Percentiles rank a stretch among this genome's conserved stretches.
These are phyloP conservation scores for Tardiomyces blankii DNA, from an alignment of 1,139 yeast species.

Conservation along the genomic window DNA sequence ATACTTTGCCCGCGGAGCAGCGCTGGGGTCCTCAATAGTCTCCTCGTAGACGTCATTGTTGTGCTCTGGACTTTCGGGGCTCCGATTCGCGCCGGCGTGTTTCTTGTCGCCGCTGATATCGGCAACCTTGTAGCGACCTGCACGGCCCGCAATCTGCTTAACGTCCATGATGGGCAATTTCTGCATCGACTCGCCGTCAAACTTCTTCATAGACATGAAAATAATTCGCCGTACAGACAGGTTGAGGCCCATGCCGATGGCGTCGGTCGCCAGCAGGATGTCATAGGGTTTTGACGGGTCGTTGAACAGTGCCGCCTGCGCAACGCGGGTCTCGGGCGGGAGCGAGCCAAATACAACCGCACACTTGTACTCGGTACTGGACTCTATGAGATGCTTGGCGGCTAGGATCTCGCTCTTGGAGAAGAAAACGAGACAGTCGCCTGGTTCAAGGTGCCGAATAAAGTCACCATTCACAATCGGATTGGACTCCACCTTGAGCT, in stretches of 20 bases:
- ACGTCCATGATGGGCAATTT: conserved; percentile 44
- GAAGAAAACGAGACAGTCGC: conserved; percentile 88
- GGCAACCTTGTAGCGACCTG: conserved; percentile 65
- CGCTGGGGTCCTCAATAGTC: not conserved
- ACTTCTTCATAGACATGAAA: conserved; percentile 58
- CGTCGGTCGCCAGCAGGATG: conserved; percentile 86
- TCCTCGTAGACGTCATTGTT: not conserved
- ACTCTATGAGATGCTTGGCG: conserved; percentile 55
- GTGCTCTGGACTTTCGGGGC: not conserved
- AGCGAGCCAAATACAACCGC: conserved; percentile 92
- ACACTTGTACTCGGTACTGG: conserved; percentile 49
- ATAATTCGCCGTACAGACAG: conserved; percentile 71
- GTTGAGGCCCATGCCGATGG: conserved; percentile 95
- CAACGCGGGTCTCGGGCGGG: conserved; percentile 89
- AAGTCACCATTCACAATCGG: conserved; percentile 21
- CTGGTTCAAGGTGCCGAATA: conserved; percentile 34
- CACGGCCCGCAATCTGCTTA: conserved; percentile 94
- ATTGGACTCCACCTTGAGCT: conserved; percentile 43
- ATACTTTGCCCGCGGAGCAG: not conserved
- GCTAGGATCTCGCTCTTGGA: conserved; percentile 61
- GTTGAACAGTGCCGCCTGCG: conserved; percentile 74
- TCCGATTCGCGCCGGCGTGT: not conserved
- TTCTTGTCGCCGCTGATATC: conserved; percentile 15
- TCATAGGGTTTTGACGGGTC: conserved; percentile 52
- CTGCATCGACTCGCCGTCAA: conserved; percentile 47